Base-by-base conservation (phyloP, 2,329 filamentous ascomycete genomes). In the Didymella glomerata region DNA sequence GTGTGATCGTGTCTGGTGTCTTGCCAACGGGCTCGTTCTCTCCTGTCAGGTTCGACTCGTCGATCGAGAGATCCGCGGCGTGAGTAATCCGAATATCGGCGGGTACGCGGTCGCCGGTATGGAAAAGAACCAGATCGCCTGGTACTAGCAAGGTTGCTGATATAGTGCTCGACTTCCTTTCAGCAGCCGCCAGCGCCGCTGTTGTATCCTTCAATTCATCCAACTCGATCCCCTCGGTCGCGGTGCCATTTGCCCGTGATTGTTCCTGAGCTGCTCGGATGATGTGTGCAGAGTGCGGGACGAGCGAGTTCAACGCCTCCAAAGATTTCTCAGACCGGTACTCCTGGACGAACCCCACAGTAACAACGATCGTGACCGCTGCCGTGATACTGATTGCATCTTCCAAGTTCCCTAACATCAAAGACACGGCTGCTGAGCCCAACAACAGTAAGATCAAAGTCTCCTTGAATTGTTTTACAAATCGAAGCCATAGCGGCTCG, bases 271-370 rank as follows among this genome's bases (percentile, higher is more conserved):
- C 70, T 20, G 69, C 71, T 62, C 96, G 89, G 60, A 99, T 92
- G n/a, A 98, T 83, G 79, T 99, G 93, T 28, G 96, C 95, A 75
- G 93, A 92, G 76, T 98, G 96, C 27, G 95, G 96, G 0, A 99
- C 94, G 25, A 99, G 82, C 69, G 95, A 92, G 73, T 91, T 97
- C 67, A 99, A 82, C 20, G 95, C 95, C 78, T 99, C 95, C 66
- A 99, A 88, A 2, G 94, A 98, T 78, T 99, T 96, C 76, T 99
- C 95, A 8, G 95, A 98, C 59, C 95, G 86, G 77, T 99, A 99
- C 79, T 99, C 95, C 76, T 99, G 95, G 51, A 98, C 88, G 69
- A 99, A 99, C 2, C 94, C 95, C 41, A 99, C 95, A 0, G 90
- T 90, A 24, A 99, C 93, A 6, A 99, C 95, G 68, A 99, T 99